Evolutionary conservation across 257 asterid species (phyloP).

Genomic region (Leonotis leonurus): DNA sequence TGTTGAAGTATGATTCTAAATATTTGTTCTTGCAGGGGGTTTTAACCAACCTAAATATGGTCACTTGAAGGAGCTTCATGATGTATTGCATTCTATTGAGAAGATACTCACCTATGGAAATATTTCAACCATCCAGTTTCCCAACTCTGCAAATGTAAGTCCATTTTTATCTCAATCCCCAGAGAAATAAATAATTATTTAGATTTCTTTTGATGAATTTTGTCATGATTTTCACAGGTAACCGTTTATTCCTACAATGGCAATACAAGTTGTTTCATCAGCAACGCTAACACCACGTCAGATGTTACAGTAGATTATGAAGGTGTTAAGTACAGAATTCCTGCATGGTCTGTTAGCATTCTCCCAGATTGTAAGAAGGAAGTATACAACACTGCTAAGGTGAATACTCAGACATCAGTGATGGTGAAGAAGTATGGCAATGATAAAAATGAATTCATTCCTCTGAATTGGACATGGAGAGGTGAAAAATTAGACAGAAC

Average conservation of each 20-base stretch:
- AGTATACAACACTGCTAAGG: constrained; percentile 66
- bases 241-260: constrained; percentile 35
- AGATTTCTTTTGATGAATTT: neutral
- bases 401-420: constrained; percentile 51
- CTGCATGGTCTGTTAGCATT: constrained; percentile 88
- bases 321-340: constrained; percentile 38
- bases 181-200: too few relatives aligned
- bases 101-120: constrained; percentile 51
- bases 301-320: constrained; percentile 33
- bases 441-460: constrained; percentile 29
- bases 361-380: constrained; percentile 65
- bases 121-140: constrained; percentile 24
- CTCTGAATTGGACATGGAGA: constrained; percentile 55
- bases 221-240: constrained; percentile 20
- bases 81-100: constrained; percentile 47
- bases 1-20: neutral
- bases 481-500: constrained; percentile 28
- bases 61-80: constrained; percentile 71
- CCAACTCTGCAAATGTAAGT: constrained; percentile 30
- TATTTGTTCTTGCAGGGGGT: constrained; percentile 26
- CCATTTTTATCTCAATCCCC: neutral
- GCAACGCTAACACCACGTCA: constrained; percentile 34
- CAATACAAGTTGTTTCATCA: constrained; percentile 44
- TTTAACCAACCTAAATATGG: constrained; percentile 71
- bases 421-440: constrained; percentile 32